Evolutionary conservation across 495 filamentous ascomycete species (phyloP), one percentile per base, ranked within the genome.

Genomic region (Aspergillus homomorphus): DNA sequence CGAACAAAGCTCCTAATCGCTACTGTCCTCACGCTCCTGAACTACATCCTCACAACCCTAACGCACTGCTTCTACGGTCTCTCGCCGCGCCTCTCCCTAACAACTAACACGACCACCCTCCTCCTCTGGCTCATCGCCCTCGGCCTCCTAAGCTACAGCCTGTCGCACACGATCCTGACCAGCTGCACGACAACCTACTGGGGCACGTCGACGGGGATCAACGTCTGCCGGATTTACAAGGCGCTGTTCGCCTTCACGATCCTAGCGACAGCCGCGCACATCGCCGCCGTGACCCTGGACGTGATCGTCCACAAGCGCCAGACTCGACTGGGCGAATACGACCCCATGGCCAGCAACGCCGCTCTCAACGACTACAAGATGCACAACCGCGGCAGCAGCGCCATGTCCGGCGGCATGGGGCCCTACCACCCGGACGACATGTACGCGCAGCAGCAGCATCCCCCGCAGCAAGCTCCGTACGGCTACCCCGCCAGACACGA

Each of bases 191-290:
- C 69, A 6, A 60, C 66, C 33, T 77, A 77, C 70, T 89, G 85
- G 84, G 70, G 74, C 42, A 81, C 79, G 30, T 74, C 79, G 0
- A 80, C 80, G 26, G 85, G 80, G 30, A 78, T 87, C 50, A 75
- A 77, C 64, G 79, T 88, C 43, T 88, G 86, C 69, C 69, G 82
- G 52, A 71, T 80, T 59, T 89, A 87, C 77, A 89, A 88, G 71
- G 77, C 85, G 18, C 73, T 88, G 9, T 87, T 86, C 70, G 64
- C 78, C n/a, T 88, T 89, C 71, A 76, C 80, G 4, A 67, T 84
- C 28, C 51, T 81, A 46, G 84, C 79, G 30, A 59, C 77, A 6
- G 69, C 75, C 1, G 66, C 75, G 16, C 79, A 79, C 41, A 67
- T 82, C 60, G 63, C 69, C 30, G 74, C 77, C n/a, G 60, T 83